phyloP scores from a whole-genome alignment of 768 basidiomycete species.

The Udeniomyces megalosporus region DNA sequence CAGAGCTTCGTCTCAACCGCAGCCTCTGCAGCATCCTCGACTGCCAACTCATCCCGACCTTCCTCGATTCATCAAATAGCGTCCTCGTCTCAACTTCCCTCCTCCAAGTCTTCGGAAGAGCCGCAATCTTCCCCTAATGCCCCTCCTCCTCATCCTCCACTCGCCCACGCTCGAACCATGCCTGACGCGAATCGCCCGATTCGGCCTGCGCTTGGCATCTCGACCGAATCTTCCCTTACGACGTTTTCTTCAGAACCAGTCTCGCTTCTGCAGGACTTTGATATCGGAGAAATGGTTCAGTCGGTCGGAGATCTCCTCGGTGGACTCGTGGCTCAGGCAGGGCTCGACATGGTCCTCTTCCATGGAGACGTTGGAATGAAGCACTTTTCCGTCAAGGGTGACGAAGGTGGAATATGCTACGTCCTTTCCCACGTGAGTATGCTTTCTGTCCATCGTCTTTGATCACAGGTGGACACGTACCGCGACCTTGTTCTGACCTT shows the following conservation, averaged over 20 bases:
- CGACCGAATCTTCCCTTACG: background rate
- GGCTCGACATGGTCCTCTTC: slow-evolving; percentile 80
- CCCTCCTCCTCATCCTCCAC: background rate
- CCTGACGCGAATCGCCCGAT: background rate
- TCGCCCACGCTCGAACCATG: background rate
- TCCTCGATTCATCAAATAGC: background rate
- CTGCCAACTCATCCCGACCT: too few relatives aligned
- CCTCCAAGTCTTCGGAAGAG: too few relatives aligned
- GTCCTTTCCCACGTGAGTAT: slow-evolving; percentile 64
- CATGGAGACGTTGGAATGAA: slow-evolving; percentile 79
- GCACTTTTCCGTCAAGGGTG: slow-evolving; percentile 67
- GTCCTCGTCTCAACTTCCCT: background rate
- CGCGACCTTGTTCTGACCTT: slow-evolving; percentile 8
- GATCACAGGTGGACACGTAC: background rate
- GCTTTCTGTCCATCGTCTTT: background rate
- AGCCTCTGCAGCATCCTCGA: too few relatives aligned
- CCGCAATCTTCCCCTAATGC: too few relatives aligned
- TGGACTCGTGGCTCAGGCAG: slow-evolving; percentile 61
- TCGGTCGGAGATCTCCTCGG: slow-evolving; percentile 74
- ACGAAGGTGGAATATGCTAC: slow-evolving; percentile 69
- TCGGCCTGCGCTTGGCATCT: background rate
- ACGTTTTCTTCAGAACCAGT: slow-evolving; percentile 4
- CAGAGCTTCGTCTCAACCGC: background rate
- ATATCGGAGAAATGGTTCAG: slow-evolving; percentile 80
- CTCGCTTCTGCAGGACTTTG: slow-evolving; percentile 46